Evolutionary conservation across 441 rosid species (phyloP), one percentile per base, ranked within the genome.

Genomic region (Adansonia gregorii): DNA sequence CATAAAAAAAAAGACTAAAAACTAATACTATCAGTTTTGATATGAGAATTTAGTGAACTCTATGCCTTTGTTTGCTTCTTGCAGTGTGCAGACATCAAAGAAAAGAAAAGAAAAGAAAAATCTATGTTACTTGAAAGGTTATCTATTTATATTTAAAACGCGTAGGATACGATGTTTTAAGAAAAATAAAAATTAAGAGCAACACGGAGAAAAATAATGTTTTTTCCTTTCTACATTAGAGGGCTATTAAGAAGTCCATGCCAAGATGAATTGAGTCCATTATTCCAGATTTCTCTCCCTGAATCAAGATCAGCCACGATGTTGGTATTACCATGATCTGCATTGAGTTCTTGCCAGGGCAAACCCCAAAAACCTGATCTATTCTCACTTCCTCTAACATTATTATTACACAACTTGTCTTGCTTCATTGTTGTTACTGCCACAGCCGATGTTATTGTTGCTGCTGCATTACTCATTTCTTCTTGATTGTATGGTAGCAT

Each of bases 301-400:
- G 90, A 78, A 82, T 86, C 90, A 82, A 81, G 78, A 60, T 84
- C 91, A 66, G 79, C 69, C 71, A 49, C 11, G 48, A 11, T 52
- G 19, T 54, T 54, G 17, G 15, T 51, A 27, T 8, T 66, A 54
- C 56, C 78, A 56, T 84, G 90, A 60, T 85, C 91, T 60, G 91
- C 93, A 88, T 79, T 87, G 17, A 82, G 65, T 81, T 91, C 93
- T 81, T 91, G 94, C 98, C 98, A 93, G 19, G 97, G 98, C 63
- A 86, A 88, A 3, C 97, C 98, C 92, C 85, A 86, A 72, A 91
- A 78, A 43, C 85, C 67, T 84, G 58, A 15, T 3, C 82, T 89
- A 39, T 78, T 83, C n/a, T 87, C 89, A 60, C 77, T 73, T 64
- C 86, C 87, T 78, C 85, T 83, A 0, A 69, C 79, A 63, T 83